A percentile compares a stretch with the other conserved stretches of the same genome.
These are phyloP conservation scores for Saururus chinensis DNA, from an alignment of 164 flowering plant species.

Conservation along the genomic window DNA sequence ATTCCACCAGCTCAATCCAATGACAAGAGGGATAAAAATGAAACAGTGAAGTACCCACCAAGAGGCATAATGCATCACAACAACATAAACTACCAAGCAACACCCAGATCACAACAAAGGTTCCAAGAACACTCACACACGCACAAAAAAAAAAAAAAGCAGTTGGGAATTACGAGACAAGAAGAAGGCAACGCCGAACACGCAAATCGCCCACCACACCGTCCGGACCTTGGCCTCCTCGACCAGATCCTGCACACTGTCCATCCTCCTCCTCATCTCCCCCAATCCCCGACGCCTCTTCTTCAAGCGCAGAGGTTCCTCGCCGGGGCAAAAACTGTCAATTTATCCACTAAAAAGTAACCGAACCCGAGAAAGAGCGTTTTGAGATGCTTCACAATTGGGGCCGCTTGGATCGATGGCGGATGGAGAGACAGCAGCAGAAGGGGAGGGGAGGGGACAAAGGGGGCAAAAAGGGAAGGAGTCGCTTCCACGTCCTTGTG, in stretches of 20 bases:
- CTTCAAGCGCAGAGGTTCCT: no score
- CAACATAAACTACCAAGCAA: background rate
- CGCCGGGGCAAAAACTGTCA: no score
- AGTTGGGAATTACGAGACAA: slow-evolving; percentile 58
- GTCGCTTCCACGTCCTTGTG: no score
- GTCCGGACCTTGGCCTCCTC: slow-evolving; percentile 81
- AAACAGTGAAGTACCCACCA: background rate
- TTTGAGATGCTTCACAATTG: no score
- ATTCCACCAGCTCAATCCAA: no score
- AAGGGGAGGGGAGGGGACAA: no score
- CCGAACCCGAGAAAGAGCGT: no score
- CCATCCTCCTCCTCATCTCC: slow-evolving; percentile 59
- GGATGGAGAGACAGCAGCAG: no score
- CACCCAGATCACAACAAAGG: background rate
- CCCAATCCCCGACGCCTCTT: background rate
- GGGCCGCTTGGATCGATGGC: no score
- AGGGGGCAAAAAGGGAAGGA: no score
- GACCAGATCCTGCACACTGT: slow-evolving; percentile 77
- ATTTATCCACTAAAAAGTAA: no score
- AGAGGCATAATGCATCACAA: background rate
- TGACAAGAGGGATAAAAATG: background rate
- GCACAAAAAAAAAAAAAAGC: background rate
- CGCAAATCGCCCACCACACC: slow-evolving; percentile 71
- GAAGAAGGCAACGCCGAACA: slow-evolving; percentile 65
- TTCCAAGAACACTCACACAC: background rate